Percentiles rank a stretch among this genome's conserved stretches.
Conservation (phyloP, 306 rosid species). For the Rosa multiflora region DNA sequence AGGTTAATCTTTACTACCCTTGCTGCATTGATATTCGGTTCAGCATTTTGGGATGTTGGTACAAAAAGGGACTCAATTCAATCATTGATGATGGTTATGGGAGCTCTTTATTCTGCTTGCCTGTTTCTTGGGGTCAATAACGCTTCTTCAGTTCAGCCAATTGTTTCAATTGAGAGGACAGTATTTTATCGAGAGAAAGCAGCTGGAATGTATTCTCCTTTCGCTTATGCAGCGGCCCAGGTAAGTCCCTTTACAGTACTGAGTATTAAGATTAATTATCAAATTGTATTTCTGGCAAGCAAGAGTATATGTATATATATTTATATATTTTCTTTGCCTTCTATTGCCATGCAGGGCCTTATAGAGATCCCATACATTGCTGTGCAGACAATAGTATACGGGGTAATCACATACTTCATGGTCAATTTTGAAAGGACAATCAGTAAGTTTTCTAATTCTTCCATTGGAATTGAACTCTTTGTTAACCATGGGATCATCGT, state of each 20-base stretch:
- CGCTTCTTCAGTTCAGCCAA: constrained; percentile 84
- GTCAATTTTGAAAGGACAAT: constrained; percentile 63
- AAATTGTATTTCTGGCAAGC: background rate
- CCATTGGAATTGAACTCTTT: background rate
- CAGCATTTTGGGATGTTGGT: constrained; percentile 70
- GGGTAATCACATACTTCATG: constrained; percentile 78
- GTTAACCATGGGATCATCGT: background rate
- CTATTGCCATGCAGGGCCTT: constrained; percentile 56
- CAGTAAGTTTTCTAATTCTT: constrained; percentile 35
- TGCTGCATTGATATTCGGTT: constrained; percentile 71
- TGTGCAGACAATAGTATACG: constrained; percentile 65
- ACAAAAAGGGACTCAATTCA: constrained; percentile 61
- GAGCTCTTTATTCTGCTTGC: constrained; percentile 78
- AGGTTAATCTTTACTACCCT: constrained; percentile 64
- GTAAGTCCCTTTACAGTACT: constrained; percentile 30
- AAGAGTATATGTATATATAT: background rate
- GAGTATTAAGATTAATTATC: background rate
- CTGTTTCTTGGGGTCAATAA: constrained; percentile 85
- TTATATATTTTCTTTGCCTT: constrained; percentile 7
- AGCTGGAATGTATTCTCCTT: constrained; percentile 90
- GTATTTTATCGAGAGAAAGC: constrained; percentile 90
- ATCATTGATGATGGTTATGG: constrained; percentile 69
- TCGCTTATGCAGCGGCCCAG: constrained; percentile 85
- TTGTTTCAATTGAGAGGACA: constrained; percentile 91
- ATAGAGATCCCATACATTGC: constrained; percentile 87